These are phyloP conservation scores for Oryza meridionalis DNA, from an alignment of 176 grass and related monocot genomes.

Conservation along the genomic window DNA sequence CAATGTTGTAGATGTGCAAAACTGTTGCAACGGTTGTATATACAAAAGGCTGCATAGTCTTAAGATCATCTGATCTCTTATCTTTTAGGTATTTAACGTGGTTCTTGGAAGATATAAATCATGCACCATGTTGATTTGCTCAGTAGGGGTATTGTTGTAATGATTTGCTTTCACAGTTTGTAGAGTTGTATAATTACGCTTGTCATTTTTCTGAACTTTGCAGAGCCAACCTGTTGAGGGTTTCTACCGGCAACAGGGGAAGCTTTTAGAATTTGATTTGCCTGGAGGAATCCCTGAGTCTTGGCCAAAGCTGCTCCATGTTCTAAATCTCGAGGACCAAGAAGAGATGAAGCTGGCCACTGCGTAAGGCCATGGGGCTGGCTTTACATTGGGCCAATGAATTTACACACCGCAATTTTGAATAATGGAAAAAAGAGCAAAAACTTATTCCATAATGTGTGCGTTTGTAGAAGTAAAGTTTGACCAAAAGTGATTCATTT, in stretches of 20 bases:
- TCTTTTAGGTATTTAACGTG: background rate
- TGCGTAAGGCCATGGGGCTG: slow-evolving; percentile 42
- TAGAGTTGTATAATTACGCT: background rate
- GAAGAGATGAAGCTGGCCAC: slow-evolving; percentile 67
- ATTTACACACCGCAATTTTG: slow-evolving; percentile 35
- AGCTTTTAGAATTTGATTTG: slow-evolving; percentile 87
- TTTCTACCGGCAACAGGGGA: slow-evolving; percentile 73
- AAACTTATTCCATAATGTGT: slow-evolving; percentile 54
- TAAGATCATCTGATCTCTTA: background rate
- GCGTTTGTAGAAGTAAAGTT: slow-evolving; percentile 34
- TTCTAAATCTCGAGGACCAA: slow-evolving; percentile 83
- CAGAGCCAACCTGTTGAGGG: slow-evolving; percentile 90
- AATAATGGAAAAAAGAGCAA: slow-evolving; percentile 55
- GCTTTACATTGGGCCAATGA: background rate
- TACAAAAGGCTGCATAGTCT: background rate
- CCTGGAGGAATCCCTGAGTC: slow-evolving; percentile 91
- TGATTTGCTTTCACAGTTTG: background rate
- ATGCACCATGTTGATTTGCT: background rate
- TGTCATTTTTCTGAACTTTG: slow-evolving; percentile 18
- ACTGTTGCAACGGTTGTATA: too few species aligned
- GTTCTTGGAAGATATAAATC: background rate
- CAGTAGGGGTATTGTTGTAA: background rate
- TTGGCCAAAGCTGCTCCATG: slow-evolving; percentile 80
- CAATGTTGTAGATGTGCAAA: background rate
- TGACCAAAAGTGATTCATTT: slow-evolving; percentile 30